A percentile compares a stretch with the other conserved stretches of the same genome.
These are phyloP conservation scores for Aspergillus sp. DNA, from an alignment of 2,329 filamentous ascomycete genomes.

Conservation along the genomic window DNA sequence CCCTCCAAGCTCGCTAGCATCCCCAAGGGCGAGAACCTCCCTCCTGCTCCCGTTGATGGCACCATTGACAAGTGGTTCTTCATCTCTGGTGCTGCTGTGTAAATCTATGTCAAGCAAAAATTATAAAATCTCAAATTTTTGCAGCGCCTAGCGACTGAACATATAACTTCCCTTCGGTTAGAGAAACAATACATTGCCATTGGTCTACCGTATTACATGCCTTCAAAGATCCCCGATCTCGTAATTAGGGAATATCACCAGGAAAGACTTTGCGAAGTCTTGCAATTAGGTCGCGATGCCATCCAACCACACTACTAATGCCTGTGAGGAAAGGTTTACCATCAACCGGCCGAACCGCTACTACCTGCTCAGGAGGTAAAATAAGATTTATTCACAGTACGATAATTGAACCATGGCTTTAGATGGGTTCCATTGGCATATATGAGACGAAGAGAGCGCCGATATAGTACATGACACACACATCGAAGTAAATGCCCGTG, in stretches of 20 bases:
- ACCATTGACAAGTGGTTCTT: constrained; percentile 99
- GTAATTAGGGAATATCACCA: no score
- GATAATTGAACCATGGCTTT: not conserved
- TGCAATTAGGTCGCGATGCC: no score
- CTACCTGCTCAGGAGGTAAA: no score
- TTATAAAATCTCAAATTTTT: constrained; percentile 30
- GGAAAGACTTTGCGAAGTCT: no score
- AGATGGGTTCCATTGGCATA: not conserved
- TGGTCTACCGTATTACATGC: not conserved
- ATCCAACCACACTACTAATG: no score
- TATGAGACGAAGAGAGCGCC: not conserved
- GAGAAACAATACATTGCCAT: not conserved
- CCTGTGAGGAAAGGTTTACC: no score
- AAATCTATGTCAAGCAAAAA: constrained; percentile 39
- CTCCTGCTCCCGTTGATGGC: constrained; percentile 84
- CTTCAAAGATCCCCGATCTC: no score
- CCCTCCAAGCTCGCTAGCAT: constrained; percentile 72
- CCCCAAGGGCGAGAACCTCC: constrained; percentile 74
- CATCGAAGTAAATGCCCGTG: no score
- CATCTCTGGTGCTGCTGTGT: constrained; percentile 93
- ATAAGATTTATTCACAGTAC: not conserved
- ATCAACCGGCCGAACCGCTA: no score
- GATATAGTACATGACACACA: not conserved
- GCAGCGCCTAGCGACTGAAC: constrained; percentile 11
- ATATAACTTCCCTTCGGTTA: constrained; percentile 3